These are phyloP conservation scores for Suhomyces sp. DNA, from an alignment of 805 yeast species.

Conservation along the genomic window DNA sequence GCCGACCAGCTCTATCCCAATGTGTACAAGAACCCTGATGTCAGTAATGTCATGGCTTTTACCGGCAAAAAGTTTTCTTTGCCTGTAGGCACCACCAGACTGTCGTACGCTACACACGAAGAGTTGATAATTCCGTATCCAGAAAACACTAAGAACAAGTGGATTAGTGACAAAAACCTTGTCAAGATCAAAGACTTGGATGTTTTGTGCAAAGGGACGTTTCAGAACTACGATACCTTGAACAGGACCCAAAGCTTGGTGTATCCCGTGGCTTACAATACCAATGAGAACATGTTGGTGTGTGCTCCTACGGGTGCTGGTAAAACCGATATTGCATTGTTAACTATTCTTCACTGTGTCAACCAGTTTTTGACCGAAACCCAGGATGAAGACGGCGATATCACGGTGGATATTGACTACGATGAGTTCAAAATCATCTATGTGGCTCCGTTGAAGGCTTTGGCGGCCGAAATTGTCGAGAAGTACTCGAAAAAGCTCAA, in stretches of 20 bases:
- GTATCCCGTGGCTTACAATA: conserved; percentile 85
- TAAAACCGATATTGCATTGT: conserved; percentile 88
- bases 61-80: conserved; percentile 77
- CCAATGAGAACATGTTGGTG: conserved; percentile 91
- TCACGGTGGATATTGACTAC: conserved; percentile 64
- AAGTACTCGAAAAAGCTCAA: conserved; percentile 73
- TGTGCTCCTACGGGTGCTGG: conserved; percentile 99
- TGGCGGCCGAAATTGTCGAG: conserved; percentile 95
- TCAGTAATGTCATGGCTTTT: conserved; percentile 37
- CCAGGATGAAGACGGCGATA: conserved; percentile 40
- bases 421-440: conserved; percentile 88
- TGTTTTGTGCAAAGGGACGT: conserved; percentile 77
- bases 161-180: conserved; percentile 45
- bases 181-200: conserved; percentile 66
- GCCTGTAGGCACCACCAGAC: conserved; percentile 78
- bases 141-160: conserved; percentile 42
- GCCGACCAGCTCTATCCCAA: conserved; percentile 70
- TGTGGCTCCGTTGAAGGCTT: conserved; percentile 89
- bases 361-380: conserved; percentile 62
- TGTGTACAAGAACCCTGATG: conserved; percentile 68
- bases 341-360: conserved; percentile 76
- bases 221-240: conserved; percentile 69
- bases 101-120: conserved; percentile 61
- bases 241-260: conserved; percentile 90
- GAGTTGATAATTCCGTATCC: conserved; percentile 83